Percentiles rank a stretch among this genome's conserved stretches.
These are phyloP conservation scores for Phytophthora megakarya DNA, from an alignment of 352 stramenopile species.

Conservation along the genomic window DNA sequence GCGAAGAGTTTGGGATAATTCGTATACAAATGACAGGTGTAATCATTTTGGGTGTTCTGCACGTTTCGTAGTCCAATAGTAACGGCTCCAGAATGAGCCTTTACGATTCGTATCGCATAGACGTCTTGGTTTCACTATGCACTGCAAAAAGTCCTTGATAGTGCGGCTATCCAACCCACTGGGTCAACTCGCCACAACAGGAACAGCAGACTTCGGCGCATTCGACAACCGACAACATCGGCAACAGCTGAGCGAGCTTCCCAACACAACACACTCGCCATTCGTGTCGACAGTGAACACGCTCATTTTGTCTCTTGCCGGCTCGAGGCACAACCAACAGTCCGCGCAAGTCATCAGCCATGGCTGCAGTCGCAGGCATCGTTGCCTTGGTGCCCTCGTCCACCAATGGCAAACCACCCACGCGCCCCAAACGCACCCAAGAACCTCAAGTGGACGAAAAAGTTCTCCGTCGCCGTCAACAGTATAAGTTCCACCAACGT, in stretches of 20 bases:
- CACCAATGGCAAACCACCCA: conserved; percentile 13
- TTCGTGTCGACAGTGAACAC: conserved; percentile 25
- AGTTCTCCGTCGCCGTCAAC: conserved; percentile 45
- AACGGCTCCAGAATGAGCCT: conserved; percentile 6
- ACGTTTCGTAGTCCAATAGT: conserved; percentile 23
- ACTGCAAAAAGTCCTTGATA: neutral
- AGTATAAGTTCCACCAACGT: conserved; percentile 76
- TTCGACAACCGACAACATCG: conserved; percentile 21
- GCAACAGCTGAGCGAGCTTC: conserved; percentile 7
- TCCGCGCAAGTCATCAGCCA: conserved; percentile 1
- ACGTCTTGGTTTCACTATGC: conserved; percentile 9
- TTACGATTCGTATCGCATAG: conserved; percentile 19
- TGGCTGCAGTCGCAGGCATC: conserved; percentile 19
- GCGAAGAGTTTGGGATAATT: neutral
- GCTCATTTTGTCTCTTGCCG: conserved; percentile 22
- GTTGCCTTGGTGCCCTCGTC: conserved; percentile 1
- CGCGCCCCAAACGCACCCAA: conserved; percentile 6
- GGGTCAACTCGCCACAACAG: conserved; percentile 1
- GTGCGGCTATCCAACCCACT: conserved; percentile 17
- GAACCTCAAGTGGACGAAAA: conserved; percentile 43
- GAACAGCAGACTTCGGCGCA: conserved; percentile 6
- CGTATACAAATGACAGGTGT: conserved; percentile 3
- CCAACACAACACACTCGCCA: conserved; percentile 23
- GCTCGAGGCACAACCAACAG: conserved; percentile 3
- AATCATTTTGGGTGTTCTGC: neutral